These are phyloP conservation scores for Hypoxylon sp. DNA, from an alignment of 2,329 filamentous ascomycete genomes.

Conservation along the genomic window DNA sequence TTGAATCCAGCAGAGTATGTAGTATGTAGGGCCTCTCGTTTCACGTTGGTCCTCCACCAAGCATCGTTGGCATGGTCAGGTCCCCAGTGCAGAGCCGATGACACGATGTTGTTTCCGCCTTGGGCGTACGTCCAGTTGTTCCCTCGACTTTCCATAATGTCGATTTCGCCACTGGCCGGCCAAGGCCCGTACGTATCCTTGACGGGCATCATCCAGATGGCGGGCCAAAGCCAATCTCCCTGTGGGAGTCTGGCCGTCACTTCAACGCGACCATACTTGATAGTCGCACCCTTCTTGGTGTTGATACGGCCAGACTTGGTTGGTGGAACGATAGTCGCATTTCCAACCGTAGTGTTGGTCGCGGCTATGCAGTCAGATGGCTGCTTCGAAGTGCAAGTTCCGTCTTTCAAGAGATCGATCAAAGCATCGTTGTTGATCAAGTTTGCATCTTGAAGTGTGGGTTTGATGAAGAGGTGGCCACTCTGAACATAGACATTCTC, in stretches of 20 bases:
- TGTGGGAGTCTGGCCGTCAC: slow-evolving; percentile 80
- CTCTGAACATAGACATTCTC: slow-evolving; percentile 81
- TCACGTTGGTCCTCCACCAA: slow-evolving; percentile 87
- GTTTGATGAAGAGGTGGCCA: slow-evolving; percentile 79
- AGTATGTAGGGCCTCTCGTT: slow-evolving; percentile 79
- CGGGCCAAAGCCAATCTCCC: slow-evolving; percentile 91
- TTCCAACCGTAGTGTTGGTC: slow-evolving; percentile 78
- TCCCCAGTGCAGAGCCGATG: slow-evolving; percentile 86
- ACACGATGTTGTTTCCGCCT: slow-evolving; percentile 85
- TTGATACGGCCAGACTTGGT: slow-evolving; percentile 83
- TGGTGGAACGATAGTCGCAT: slow-evolving; percentile 81
- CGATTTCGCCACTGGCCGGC: slow-evolving; percentile 86
- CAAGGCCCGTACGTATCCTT: slow-evolving; percentile 79
- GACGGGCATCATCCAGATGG: slow-evolving; percentile 90
- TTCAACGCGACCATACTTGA: slow-evolving; percentile 86
- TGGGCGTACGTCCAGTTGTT: slow-evolving; percentile 83
- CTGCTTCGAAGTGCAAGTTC: slow-evolving; percentile 74
- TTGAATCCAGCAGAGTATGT: slow-evolving; percentile 79
- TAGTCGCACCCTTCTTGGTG: slow-evolving; percentile 76
- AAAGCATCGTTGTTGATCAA: slow-evolving; percentile 75
- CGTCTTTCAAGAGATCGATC: slow-evolving; percentile 75
- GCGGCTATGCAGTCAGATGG: slow-evolving; percentile 74
- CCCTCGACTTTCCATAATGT: slow-evolving; percentile 83
- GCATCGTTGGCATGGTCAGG: slow-evolving; percentile 78
- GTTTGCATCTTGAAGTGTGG: slow-evolving; percentile 78